Base-by-base conservation (phyloP, 805 yeast genomes). In the Candida montana region DNA sequence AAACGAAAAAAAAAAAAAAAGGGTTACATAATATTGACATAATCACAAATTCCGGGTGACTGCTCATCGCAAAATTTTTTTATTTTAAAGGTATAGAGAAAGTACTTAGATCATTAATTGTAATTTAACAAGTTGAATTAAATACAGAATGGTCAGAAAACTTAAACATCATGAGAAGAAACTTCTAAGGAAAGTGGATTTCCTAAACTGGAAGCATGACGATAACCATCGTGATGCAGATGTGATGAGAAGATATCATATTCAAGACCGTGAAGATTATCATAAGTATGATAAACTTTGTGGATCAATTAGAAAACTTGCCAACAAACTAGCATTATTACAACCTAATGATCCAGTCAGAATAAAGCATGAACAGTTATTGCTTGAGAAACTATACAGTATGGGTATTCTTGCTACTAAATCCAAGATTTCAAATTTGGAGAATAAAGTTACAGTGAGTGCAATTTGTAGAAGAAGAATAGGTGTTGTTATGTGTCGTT, bases 171-270 rank as follows among this genome's bases (percentile, higher is more conserved):
- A 93, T 65, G 99, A 93, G 75, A 83, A 86, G 72, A 90, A 89
- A 66, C 78, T 93, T 55, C 76, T 93, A 55, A 89, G 85, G 70
- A 93, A 93, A 64, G 98, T 93, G 40, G 97, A 93, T 60, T 88
- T 93, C 68, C 84, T 88, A 39, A 95, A 93, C 63, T 93, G 98
- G 97, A 93, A 93, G 63, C 95, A 88, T 55, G 99, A 93, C 61
- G 81, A 83, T 42, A 88, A 91, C 24, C 99, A 93, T 63, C 72
- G 99, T 52, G 99, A 91, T 54, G 81, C 95, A n/a, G 91, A 86
- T 63, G 95, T 93, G 27, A 93, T 93, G 95, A 75, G 95, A 53
- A 83, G 86, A 40, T 93, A 90, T 63, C 96, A 91, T 61, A 75
- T 93, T 35, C 96, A 89, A 60, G 85, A 90, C 61, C 77, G 99